Evolutionary conservation across 768 basidiomycete genomes (phyloP).

Genomic region (Xerocomellus dryophilus): DNA sequence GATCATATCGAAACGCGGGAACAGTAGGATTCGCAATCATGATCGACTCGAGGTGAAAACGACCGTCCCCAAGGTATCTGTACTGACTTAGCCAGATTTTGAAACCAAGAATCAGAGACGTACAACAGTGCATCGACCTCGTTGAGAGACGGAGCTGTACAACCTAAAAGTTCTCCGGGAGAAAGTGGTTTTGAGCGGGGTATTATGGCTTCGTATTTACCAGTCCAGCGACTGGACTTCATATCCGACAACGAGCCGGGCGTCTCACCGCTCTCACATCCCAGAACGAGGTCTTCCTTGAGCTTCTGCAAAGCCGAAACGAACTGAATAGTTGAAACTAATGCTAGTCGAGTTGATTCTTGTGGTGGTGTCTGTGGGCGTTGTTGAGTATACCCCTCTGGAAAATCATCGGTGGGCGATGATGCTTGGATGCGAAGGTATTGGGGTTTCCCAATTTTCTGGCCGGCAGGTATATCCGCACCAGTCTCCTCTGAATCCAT

Average conservation of each 20-base stretch:
- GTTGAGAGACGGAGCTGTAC: constrained; percentile 82
- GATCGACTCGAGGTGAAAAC: constrained; percentile 96
- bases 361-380: constrained; percentile 13
- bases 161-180: constrained; percentile 95
- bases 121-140: constrained; percentile 92
- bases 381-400: constrained; percentile 9
- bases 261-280: constrained; percentile 23
- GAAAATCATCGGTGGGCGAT: neutral
- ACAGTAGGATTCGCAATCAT: constrained; percentile 98
- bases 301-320: constrained; percentile 87
- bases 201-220: constrained; percentile 71
- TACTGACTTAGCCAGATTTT: constrained; percentile 1
- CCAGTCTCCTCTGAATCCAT: constrained; percentile 52
- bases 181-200: constrained; percentile 90
- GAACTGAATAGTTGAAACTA: constrained; percentile 98
- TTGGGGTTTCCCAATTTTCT: constrained; percentile 35
- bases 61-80: constrained; percentile 96
- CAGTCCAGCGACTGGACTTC: constrained; percentile 42
- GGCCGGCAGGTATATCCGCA: constrained; percentile 47
- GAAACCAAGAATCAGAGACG: constrained; percentile 23
- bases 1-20: constrained; percentile 97
- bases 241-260: constrained; percentile 1
- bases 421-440: constrained; percentile 63
- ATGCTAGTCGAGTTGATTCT: constrained; percentile 67
- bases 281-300: constrained; percentile 67